Evolutionary conservation across 352 stramenopile genomes (phyloP), one percentile per base, ranked within the genome.

Genomic region (Globisporangium sylvaticum): DNA sequence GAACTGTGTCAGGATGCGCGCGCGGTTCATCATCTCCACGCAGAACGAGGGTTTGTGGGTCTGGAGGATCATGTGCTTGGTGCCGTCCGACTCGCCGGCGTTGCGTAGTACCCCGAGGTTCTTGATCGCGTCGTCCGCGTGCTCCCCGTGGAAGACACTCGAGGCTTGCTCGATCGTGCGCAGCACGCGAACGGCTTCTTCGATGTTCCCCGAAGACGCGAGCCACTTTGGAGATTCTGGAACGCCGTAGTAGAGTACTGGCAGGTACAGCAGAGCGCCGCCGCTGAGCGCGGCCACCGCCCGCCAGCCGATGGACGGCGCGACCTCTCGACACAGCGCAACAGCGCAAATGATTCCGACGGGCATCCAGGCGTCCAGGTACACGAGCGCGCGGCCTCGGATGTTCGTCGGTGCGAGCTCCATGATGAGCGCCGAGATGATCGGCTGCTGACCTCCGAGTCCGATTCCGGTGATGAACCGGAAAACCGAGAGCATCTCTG

Each of bases 401-500:
- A 55, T 42, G 34, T 42, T 42, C 9, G 34, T 42, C 34, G 34
- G 34, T 4, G 34, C 15, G 34, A 42, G 34, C 34, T 42, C 34
- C 34, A 84, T 54, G 22, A 83, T 69, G 44, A 88, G 64, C 25
- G 77, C 78, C 7, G 66, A 66, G 3, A 88, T 62, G 12, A 88
- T 57, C 2, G 78, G 61, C 57, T 87, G 62, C 62, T 89, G 73
- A 0, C 77, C 84, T 37, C 84, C 84, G 58, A 90, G 71, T 1
- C 80, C 80, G n/a, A 84, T n/a, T 0, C 80, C 76, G 0, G 72
- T 60, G 37, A 87, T 48, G 42, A 76, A 65, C n/a, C 83, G 71
- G 14, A 84, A 61, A 24, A 68, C 58, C 48, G 80, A 56, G 44
- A 88, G 73, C 20, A 65, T 71, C 37, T 32, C 50, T 44, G 76